Percentiles rank a stretch among this genome's conserved stretches.
Conservation (phyloP, 805 yeast species). For the Yamadazyma tumulicola region DNA sequence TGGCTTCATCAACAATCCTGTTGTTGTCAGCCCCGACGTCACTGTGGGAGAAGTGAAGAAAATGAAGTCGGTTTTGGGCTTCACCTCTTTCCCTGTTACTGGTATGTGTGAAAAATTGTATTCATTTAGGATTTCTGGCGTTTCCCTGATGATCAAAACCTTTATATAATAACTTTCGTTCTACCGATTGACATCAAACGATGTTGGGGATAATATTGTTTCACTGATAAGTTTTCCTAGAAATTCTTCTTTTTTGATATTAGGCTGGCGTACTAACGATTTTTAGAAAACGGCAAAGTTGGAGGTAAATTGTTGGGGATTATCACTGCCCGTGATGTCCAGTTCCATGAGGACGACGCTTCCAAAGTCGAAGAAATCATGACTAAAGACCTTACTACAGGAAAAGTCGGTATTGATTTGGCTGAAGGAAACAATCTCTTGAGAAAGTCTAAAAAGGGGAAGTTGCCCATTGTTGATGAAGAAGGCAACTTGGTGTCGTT, state of each 20-base stretch:
- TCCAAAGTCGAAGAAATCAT: conserved; percentile 71
- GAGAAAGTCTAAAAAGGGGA: conserved; percentile 94
- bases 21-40: conserved; percentile 70
- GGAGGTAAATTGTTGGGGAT: conserved; percentile 93
- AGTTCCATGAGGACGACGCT: conserved; percentile 77
- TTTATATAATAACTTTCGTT: conserved; percentile 90
- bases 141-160: conserved; percentile 11
- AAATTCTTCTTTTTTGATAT: conserved; percentile 1
- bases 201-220: conserved; percentile 78
- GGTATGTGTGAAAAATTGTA: conserved; percentile 62
- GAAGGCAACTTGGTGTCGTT: conserved; percentile 76
- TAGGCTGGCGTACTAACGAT: conserved; percentile 28
- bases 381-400: conserved; percentile 88
- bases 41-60: conserved; percentile 79
- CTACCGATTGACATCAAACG: conserved; percentile 97
- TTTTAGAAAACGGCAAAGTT: conserved; percentile 73
- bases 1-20: conserved; percentile 90
- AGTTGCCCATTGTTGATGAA: conserved; percentile 86
- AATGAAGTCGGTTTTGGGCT: conserved; percentile 73
- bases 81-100: conserved; percentile 98
- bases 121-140: conserved; percentile 5
- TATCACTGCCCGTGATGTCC: conserved; percentile 94
- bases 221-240: conserved; percentile 10
- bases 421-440: conserved; percentile 86
- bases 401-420: conserved; percentile 75